These are phyloP conservation scores for Cordyceps cicadae DNA, from an alignment of 2,329 filamentous ascomycete species.

Conservation along the genomic window DNA sequence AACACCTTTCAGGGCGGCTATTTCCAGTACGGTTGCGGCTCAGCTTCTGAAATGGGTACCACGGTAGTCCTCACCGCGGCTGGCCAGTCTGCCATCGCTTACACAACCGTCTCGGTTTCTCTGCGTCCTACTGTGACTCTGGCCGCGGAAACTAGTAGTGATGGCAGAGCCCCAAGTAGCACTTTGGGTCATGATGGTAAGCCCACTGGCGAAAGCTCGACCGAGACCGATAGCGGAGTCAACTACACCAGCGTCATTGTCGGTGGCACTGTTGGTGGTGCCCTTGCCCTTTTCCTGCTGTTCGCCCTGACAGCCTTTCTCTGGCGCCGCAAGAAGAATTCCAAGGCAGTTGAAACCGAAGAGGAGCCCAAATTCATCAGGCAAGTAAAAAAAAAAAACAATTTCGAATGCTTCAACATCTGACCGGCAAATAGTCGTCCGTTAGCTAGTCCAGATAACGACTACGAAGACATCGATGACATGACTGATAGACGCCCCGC, in stretches of 20 bases:
- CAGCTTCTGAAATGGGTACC: slow-evolving; percentile 37
- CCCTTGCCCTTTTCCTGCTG: slow-evolving; percentile 37
- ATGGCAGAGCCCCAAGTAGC: background rate
- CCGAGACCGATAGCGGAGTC: slow-evolving; percentile 15
- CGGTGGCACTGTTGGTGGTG: slow-evolving; percentile 45
- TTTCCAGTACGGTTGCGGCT: slow-evolving; percentile 50
- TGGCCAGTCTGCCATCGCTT: slow-evolving; percentile 27
- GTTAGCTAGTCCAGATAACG: slow-evolving; percentile 8
- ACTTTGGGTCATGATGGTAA: background rate
- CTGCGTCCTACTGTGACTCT: slow-evolving; percentile 6
- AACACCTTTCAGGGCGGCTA: slow-evolving; percentile 48
- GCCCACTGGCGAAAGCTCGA: background rate
- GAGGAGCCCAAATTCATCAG: slow-evolving; percentile 10
- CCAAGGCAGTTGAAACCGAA: background rate
- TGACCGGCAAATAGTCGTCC: slow-evolving; percentile 3
- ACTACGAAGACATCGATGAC: background rate
- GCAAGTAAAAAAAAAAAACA: background rate
- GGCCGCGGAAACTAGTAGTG: slow-evolving; percentile 14
- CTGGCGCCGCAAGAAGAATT: slow-evolving; percentile 31
- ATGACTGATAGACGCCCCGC: slow-evolving; percentile 7
- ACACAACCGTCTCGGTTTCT: slow-evolving; percentile 32
- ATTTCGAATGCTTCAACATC: background rate
- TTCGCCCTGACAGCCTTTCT: slow-evolving; percentile 35
- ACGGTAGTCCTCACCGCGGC: slow-evolving; percentile 39
- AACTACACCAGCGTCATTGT: slow-evolving; percentile 42